Percentiles rank a stretch among this genome's conserved stretches.
Conservation (phyloP, 352 stramenopile species). For the Globisporangium emineosum region DNA sequence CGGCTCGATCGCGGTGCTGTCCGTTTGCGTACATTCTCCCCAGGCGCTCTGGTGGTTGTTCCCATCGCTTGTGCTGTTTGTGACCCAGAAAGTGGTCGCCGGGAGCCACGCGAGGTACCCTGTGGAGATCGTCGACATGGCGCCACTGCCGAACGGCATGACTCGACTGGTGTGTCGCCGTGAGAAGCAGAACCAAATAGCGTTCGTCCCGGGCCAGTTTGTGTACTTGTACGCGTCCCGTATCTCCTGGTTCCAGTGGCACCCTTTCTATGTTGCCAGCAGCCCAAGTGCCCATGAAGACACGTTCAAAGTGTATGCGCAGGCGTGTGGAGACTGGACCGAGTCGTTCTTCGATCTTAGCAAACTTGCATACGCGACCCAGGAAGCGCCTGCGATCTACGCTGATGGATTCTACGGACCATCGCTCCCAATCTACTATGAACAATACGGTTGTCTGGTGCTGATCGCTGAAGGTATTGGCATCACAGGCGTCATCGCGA, state of each 20-base stretch:
- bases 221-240: constrained; percentile 29
- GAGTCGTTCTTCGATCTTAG: constrained; percentile 24
- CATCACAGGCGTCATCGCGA: constrained; percentile 19
- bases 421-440: constrained; percentile 19
- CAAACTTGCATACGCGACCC: constrained; percentile 25
- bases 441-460: constrained; percentile 31
- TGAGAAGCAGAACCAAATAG: neutral
- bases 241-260: constrained; percentile 31
- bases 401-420: constrained; percentile 31
- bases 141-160: constrained; percentile 24
- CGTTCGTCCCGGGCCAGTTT: constrained; percentile 26
- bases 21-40: constrained; percentile 26
- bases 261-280: constrained; percentile 28
- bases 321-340: constrained; percentile 19
- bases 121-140: constrained; percentile 29
- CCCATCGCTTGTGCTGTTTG: constrained; percentile 20
- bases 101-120: constrained; percentile 21
- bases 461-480: constrained; percentile 30
- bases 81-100: constrained; percentile 18
- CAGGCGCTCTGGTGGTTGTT: constrained; percentile 26
- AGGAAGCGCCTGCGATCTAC: constrained; percentile 25
- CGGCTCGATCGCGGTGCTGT: constrained; percentile 11
- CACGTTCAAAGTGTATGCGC: constrained; percentile 27
- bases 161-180: constrained; percentile 22
- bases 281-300: constrained; percentile 20